Percentiles rank a stretch among this genome's conserved stretches.
Evolutionary conservation across 345 rosid genomes (phyloP).

Genomic region (Aquilaria yunnanensis): DNA sequence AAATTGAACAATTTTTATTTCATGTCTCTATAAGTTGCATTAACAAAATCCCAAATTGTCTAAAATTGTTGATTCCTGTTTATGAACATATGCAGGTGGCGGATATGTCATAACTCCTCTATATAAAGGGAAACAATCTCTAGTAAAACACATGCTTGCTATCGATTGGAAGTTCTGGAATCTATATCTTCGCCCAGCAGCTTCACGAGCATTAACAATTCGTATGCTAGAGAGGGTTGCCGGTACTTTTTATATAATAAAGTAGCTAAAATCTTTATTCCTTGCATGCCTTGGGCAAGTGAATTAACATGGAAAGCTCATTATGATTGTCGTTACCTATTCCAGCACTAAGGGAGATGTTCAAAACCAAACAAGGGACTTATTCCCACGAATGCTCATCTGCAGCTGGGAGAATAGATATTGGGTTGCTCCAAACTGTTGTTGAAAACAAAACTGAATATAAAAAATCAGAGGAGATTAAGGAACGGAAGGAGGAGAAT

Average conservation of each 20-base stretch:
- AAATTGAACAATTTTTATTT: not conserved
- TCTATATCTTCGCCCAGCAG: constrained; percentile 49
- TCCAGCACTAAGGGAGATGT: constrained; percentile 75
- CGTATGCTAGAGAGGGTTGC: constrained; percentile 83
- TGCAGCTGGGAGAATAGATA: constrained; percentile 27
- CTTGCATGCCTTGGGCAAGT: not conserved
- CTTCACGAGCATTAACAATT: constrained; percentile 64
- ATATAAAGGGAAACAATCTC: constrained; percentile 60
- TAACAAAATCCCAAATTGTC: not conserved
- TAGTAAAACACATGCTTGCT: constrained; percentile 91
- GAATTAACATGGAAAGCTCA: not conserved
- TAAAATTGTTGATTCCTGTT: not conserved
- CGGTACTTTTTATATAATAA: constrained; percentile 24
- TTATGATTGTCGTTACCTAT: constrained; percentile 7
- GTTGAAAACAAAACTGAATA: constrained; percentile 22
- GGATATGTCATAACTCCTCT: constrained; percentile 83
- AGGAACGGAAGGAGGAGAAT: constrained; percentile 14
- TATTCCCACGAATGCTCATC: constrained; percentile 34
- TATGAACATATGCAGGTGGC: constrained; percentile 57
- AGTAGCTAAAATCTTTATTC: not conserved
- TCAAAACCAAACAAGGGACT: constrained; percentile 48
- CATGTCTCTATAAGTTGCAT: not conserved
- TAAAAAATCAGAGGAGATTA: constrained; percentile 12
- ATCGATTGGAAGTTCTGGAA: constrained; percentile 92
- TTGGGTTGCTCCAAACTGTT: constrained; percentile 23